Evolutionary conservation across 148 eudicot species (phyloP).

Genomic region (Heliamphora exappendiculata): DNA sequence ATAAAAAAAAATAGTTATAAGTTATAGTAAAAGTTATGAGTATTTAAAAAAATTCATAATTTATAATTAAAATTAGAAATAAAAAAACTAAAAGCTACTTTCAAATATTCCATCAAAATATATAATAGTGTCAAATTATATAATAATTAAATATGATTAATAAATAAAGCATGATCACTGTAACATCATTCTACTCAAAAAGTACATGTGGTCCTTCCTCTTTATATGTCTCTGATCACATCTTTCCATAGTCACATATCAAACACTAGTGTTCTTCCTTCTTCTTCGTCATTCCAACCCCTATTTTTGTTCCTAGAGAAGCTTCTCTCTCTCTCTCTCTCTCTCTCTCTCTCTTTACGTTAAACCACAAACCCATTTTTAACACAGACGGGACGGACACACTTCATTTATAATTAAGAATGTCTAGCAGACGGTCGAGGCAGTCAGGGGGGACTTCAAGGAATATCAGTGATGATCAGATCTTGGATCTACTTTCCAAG

Average conservation of each 20-base stretch:
- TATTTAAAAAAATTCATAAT: no score
- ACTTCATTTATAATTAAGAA: slow-evolving; percentile 10
- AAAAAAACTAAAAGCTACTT: no score
- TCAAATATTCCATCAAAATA: no score
- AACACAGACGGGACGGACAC: not conserved
- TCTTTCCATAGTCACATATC: slow-evolving; percentile 6
- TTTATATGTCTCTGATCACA: slow-evolving; percentile 1
- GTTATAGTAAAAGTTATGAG: no score
- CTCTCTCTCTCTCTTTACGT: not conserved
- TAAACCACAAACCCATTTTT: not conserved
- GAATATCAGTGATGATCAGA: slow-evolving; percentile 59
- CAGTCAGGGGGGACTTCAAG: slow-evolving; percentile 41
- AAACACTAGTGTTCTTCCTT: slow-evolving; percentile 5
- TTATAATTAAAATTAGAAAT: no score
- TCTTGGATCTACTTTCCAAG: slow-evolving; percentile 66
- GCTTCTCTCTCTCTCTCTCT: not conserved
- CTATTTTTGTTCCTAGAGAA: not conserved
- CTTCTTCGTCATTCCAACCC: slow-evolving; percentile 4
- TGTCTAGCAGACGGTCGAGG: slow-evolving; percentile 77
- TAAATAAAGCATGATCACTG: no score
- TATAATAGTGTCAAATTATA: no score
- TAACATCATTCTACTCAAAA: no score
- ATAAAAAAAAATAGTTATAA: no score
- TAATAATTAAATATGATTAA: no score
- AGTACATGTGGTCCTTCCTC: slow-evolving; percentile 15